A percentile compares a stretch with the other conserved stretches of the same genome.
phyloP scores from a whole-genome alignment of 2,329 filamentous ascomycete species.

The Tolypocladium ovalisporum region DNA sequence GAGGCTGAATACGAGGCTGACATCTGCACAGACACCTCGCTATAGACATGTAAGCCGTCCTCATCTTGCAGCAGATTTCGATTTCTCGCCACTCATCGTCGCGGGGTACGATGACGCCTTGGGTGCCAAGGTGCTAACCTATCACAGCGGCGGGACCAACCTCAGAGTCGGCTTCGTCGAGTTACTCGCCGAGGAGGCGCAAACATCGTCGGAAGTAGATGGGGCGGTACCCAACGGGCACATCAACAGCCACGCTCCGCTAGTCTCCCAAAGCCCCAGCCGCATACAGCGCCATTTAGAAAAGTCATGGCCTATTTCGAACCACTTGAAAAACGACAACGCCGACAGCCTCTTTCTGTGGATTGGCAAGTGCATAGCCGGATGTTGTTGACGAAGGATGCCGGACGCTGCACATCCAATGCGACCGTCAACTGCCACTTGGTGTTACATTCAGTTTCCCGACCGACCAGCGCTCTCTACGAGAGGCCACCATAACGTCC shows the following conservation, averaged over 20 bases:
- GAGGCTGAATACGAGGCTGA: slow-evolving; percentile 2
- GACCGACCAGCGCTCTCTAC: slow-evolving; percentile 52
- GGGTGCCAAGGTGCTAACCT: neutral
- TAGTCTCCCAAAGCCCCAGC: slow-evolving; percentile 6
- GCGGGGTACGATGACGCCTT: neutral
- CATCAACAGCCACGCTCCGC: slow-evolving; percentile 1
- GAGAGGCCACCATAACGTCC: slow-evolving; percentile 51
- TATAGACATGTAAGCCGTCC: slow-evolving; percentile 50
- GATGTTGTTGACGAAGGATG: slow-evolving; percentile 55
- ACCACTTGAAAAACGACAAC: slow-evolving; percentile 63
- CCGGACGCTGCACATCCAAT: slow-evolving; percentile 27
- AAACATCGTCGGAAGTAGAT: neutral
- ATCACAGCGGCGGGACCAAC: slow-evolving; percentile 53
- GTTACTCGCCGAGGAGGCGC: slow-evolving; percentile 30
- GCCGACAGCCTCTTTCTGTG: slow-evolving; percentile 68
- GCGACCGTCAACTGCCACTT: slow-evolving; percentile 40
- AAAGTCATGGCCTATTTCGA: slow-evolving; percentile 62
- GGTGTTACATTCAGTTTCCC: slow-evolving; percentile 64
- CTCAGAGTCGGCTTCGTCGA: slow-evolving; percentile 59
- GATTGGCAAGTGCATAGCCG: slow-evolving; percentile 68
- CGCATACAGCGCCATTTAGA: slow-evolving; percentile 52
- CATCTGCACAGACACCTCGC: slow-evolving; percentile 38
- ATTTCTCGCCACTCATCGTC: no score
- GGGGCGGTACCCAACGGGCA: slow-evolving; percentile 4
- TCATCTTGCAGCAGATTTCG: neutral